Conservation (phyloP, 768 basidiomycete genomes). For the Trametes gibbosa region DNA sequence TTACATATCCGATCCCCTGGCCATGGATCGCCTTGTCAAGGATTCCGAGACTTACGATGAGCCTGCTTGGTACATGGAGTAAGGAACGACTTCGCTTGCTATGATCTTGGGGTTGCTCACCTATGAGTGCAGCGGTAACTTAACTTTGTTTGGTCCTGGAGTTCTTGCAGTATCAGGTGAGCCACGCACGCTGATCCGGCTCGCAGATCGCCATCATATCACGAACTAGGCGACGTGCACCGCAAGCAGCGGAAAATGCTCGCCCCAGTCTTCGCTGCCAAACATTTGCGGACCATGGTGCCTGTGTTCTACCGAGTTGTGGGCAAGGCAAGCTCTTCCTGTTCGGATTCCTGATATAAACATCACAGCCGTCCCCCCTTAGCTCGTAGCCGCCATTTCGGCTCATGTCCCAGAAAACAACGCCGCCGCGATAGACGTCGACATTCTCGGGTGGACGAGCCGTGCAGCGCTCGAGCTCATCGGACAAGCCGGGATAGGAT, state of each 20-base stretch:
- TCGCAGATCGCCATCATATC: neutral
- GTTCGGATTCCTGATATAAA: too few species aligned
- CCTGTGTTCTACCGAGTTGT: constrained; percentile 17
- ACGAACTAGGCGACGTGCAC: constrained; percentile 20
- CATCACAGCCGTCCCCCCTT: neutral
- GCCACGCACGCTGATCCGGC: neutral
- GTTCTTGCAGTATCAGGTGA: constrained; percentile 9
- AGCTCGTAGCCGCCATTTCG: neutral
- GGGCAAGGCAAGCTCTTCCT: constrained; percentile 16
- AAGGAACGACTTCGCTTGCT: neutral
- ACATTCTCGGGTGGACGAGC: neutral
- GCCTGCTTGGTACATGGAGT: constrained; percentile 10
- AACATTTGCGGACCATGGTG: constrained; percentile 7
- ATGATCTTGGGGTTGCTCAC: neutral
- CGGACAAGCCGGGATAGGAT: neutral
- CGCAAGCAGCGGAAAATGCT: constrained; percentile 25
- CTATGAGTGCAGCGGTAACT: neutral
- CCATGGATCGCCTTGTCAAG: constrained; percentile 17
- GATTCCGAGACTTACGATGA: constrained; percentile 16
- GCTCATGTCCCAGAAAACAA: neutral
- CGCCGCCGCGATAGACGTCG: neutral
- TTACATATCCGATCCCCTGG: constrained; percentile 17
- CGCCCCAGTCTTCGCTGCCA: constrained; percentile 15
- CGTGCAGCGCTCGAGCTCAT: neutral
- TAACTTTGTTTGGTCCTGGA: constrained; percentile 5